These are phyloP conservation scores for Ascosphaera apis DNA, from an alignment of 2,329 filamentous ascomycete genomes.

Conservation along the genomic window DNA sequence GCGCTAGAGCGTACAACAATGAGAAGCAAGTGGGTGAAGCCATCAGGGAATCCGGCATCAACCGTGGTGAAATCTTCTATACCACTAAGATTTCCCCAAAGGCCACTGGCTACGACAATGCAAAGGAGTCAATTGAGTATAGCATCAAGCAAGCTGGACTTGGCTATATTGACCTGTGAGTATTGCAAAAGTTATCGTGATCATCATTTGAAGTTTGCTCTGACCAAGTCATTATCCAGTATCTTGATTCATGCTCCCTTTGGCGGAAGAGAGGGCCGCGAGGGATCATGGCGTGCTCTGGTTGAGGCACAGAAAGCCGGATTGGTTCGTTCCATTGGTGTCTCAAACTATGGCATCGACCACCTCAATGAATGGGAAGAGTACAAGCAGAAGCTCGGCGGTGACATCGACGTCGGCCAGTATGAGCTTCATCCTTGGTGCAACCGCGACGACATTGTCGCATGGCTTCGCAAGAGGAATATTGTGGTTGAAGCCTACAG, in stretches of 20 bases:
- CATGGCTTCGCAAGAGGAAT: conserved; percentile 46
- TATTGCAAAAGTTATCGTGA: not conserved
- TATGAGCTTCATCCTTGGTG: conserved; percentile 85
- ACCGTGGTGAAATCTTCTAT: conserved; percentile 35
- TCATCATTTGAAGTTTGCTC: not conserved
- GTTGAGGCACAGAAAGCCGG: conserved; percentile 16
- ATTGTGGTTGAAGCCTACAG: conserved; percentile 36
- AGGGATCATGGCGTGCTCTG: conserved; percentile 19
- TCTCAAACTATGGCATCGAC: conserved; percentile 19
- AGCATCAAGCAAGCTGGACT: conserved; percentile 40
- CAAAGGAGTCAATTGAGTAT: conserved; percentile 38
- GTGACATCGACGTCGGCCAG: conserved; percentile 61
- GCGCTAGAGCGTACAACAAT: conserved; percentile 34
- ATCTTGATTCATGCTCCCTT: conserved; percentile 19
- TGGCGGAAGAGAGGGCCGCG: conserved; percentile 15
- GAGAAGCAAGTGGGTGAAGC: conserved; percentile 31
- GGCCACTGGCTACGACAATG: conserved; percentile 36
- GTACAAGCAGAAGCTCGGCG: conserved; percentile 24
- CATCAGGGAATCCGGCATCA: conserved; percentile 27
- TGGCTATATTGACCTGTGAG: conserved; percentile 43
- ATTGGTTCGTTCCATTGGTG: conserved; percentile 18
- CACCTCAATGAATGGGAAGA: conserved; percentile 19
- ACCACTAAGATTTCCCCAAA: conserved; percentile 35
- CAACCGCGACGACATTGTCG: conserved; percentile 50
- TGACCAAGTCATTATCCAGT: conserved; percentile 6